These are phyloP conservation scores for Zoysia japonica DNA, from an alignment of 176 grass and related monocot genomes.

Conservation along the genomic window DNA sequence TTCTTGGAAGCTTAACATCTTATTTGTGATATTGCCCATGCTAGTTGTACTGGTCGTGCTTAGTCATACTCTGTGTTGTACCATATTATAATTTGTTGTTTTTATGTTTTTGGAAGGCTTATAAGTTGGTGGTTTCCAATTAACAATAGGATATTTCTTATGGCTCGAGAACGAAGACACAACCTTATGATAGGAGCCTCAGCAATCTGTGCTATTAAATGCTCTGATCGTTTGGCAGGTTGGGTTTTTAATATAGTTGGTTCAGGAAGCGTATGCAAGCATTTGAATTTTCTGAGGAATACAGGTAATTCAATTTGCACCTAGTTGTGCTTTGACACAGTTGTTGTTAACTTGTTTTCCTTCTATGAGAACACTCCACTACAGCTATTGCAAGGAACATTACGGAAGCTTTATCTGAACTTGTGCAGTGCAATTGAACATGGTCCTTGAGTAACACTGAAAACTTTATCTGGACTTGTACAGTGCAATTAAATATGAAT, in stretches of 20 bases:
- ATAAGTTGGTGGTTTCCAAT: neutral
- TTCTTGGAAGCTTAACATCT: neutral
- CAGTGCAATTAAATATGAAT: neutral
- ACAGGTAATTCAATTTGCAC: conserved; percentile 7
- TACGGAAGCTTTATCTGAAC: conserved; percentile 10
- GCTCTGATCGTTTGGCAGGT: conserved; percentile 25
- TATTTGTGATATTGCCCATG: conserved; percentile 9
- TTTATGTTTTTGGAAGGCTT: conserved; percentile 26
- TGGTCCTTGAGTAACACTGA: neutral
- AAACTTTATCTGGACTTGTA: conserved; percentile 14
- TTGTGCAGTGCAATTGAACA: neutral
- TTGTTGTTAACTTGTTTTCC: neutral
- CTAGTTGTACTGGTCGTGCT: neutral
- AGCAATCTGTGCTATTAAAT: conserved; percentile 18
- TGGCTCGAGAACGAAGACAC: neutral
- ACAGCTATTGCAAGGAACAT: conserved; percentile 15
- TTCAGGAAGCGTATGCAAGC: neutral
- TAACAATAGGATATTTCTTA: conserved; percentile 19
- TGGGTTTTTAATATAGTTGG: neutral
- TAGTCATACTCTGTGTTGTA: conserved; percentile 7
- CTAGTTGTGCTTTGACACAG: conserved; percentile 10
- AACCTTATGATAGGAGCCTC: conserved; percentile 24
- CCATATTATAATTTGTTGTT: conserved; percentile 14
- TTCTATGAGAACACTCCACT: conserved; percentile 42
- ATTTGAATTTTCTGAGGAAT: conserved; percentile 30